Conservation (phyloP, 2,329 filamentous ascomycete genomes). For the Penicillium concentricum region DNA sequence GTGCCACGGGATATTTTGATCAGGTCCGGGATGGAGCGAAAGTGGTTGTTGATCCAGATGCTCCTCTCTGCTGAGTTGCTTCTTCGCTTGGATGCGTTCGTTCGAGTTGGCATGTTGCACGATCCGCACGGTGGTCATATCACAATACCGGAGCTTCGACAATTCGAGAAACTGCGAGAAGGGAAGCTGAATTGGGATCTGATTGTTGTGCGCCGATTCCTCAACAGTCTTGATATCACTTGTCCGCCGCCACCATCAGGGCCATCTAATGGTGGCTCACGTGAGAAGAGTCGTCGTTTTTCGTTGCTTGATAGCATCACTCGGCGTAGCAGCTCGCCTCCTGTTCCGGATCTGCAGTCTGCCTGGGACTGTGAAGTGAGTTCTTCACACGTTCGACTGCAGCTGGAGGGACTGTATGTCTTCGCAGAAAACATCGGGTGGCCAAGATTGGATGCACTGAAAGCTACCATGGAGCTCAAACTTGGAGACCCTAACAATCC, state of each 20-base stretch:
- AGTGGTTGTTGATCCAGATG: slow-evolving; percentile 56
- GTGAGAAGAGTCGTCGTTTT: slow-evolving; percentile 19
- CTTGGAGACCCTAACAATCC: slow-evolving; percentile 25
- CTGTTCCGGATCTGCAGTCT: slow-evolving; percentile 21
- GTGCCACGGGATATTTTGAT: slow-evolving; percentile 24
- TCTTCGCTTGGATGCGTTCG: slow-evolving; percentile 52
- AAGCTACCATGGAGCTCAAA: slow-evolving; percentile 38
- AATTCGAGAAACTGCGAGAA: slow-evolving; percentile 49
- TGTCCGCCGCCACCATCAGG: slow-evolving; percentile 17
- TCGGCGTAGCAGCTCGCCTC: slow-evolving; percentile 16
- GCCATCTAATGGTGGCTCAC: background rate
- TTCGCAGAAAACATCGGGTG: slow-evolving; percentile 54
- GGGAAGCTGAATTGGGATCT: slow-evolving; percentile 58
- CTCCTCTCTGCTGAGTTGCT: slow-evolving; percentile 55
- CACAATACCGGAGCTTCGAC: slow-evolving; percentile 44
- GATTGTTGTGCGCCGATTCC: slow-evolving; percentile 52
- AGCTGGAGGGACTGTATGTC: slow-evolving; percentile 51
- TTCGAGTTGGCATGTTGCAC: slow-evolving; percentile 42
- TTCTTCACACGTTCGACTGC: slow-evolving; percentile 39
- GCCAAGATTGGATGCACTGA: slow-evolving; percentile 45
- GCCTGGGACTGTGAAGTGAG: slow-evolving; percentile 37
- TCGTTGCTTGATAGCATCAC: slow-evolving; percentile 27
- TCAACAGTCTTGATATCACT: slow-evolving; percentile 50
- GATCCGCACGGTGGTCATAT: slow-evolving; percentile 41
- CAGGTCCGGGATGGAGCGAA: slow-evolving; percentile 43